Percentiles rank a stretch among this genome's conserved stretches.
These are phyloP conservation scores for Fusarium sp. DNA, from an alignment of 2,329 filamentous ascomycete species.

Conservation along the genomic window DNA sequence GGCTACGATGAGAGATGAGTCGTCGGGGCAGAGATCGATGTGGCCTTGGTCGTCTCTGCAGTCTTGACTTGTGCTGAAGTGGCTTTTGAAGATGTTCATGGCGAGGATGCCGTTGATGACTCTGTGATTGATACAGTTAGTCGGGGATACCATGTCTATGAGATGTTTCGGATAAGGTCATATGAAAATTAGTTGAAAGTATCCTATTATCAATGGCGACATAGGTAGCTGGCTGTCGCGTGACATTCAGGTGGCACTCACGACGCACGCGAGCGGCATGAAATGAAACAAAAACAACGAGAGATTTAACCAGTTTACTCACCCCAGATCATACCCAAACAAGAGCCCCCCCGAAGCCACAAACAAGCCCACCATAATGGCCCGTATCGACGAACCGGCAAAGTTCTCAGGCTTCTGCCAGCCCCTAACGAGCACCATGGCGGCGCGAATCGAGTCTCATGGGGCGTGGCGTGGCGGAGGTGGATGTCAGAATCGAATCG, in stretches of 20 bases:
- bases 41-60: constrained; percentile 55
- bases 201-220: not conserved
- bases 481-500: not conserved
- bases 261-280: constrained; percentile 2
- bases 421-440: constrained; percentile 75
- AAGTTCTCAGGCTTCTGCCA: constrained; percentile 82
- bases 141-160: constrained; percentile 3
- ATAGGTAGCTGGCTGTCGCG: not conserved
- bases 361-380: constrained; percentile 79
- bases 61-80: constrained; percentile 71
- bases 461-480: not conserved
- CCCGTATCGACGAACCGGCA: constrained; percentile 77
- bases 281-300: constrained; percentile 9
- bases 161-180: not conserved
- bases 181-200: no score
- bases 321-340: constrained; percentile 79
- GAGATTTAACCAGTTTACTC: constrained; percentile 54
- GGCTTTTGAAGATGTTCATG: constrained; percentile 75
- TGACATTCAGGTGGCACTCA: not conserved
- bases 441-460: constrained; percentile 49
- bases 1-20: constrained; percentile 81
- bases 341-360: constrained; percentile 77
- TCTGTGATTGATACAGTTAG: constrained; percentile 42
- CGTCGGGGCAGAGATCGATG: constrained; percentile 64
- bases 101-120: constrained; percentile 79